phyloP scores from a whole-genome alignment of 1,139 yeast genomes.

The Yamadazyma jaroonii region DNA sequence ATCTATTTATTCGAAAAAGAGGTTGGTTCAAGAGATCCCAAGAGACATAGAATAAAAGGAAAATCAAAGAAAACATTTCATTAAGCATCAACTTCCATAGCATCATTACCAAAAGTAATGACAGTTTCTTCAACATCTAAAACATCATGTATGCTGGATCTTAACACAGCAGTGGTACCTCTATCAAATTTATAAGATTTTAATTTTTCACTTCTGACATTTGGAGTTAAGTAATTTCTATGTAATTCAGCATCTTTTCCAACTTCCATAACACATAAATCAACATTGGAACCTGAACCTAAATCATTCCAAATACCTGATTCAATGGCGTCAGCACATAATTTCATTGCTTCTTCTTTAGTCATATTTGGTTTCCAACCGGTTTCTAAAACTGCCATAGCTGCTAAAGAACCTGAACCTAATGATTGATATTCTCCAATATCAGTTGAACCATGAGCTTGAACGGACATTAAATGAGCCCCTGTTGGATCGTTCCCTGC shows the following conservation, averaged over 20 bases:
- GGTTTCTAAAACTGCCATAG: conserved; percentile 95
- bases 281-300: conserved; percentile 98
- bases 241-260: conserved; percentile 82
- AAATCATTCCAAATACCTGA: conserved; percentile 99
- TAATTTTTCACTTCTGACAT: conserved; percentile 78
- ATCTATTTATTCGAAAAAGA: no score
- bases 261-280: conserved; percentile 91
- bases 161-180: conserved; percentile 88
- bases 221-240: conserved; percentile 90
- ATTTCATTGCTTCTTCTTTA: conserved; percentile 82
- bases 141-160: conserved; percentile 58
- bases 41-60: no score
- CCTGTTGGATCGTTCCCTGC: conserved; percentile 98
- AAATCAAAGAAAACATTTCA: conserved; percentile 2
- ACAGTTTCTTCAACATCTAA: conserved; percentile 73
- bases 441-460: conserved; percentile 98
- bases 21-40: no score
- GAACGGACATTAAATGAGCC: conserved; percentile 86
- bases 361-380: conserved; percentile 77
- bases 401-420: conserved; percentile 98
- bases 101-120: conserved; percentile 41
- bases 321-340: conserved; percentile 91
- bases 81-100: conserved; percentile 75
- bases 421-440: conserved; percentile 88
- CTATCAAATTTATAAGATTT: conserved; percentile 78